Evolutionary conservation across 2,329 filamentous ascomycete genomes (phyloP), one percentile per base, ranked within the genome.

Genomic region (Alternaria sp.): DNA sequence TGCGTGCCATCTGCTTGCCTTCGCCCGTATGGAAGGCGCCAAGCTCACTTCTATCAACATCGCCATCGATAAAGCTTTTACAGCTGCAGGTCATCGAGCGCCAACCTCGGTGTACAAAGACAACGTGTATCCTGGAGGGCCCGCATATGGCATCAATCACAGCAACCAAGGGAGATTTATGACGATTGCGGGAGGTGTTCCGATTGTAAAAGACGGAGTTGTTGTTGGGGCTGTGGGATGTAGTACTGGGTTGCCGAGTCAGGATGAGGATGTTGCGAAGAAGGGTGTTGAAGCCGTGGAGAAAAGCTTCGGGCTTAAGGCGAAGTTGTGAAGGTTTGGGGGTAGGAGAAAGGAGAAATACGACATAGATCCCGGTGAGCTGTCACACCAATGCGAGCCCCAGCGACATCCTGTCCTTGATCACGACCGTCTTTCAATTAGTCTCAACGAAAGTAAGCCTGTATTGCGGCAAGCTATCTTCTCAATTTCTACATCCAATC

Each of bases 61-160:
- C 71, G 84, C 87, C 1, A 89, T 91, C 14, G 87, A 89, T 49
- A 85, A 87, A 63, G 85, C 85, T 16, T 87, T 86, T 69, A 87
- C 85, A 3, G 85, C 85, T 4, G 83, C 85, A 1, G 85, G 85
- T 16, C 85, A 87, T 72, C 77, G 81, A 20, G 75, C 80, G 5
- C 83, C 84, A 0, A 87, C 85, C 0, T 80, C 81, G 22, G 76
- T 79, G 3, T 87, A 87, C 72, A 84, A 84, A 57, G 84, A 85
- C 62, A 79, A 77, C 41, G 84, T 86, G 20, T 81, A 82, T 77
- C 84, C 85, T 5, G 85, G 85, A 7, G 84, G 85, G 0, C 73
- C 78, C 1, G 84, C 82, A 0, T 86, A 81, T 62, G 83, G 84
- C 16, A 83, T 84, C 39, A 81, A 83, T 44, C 82, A 84, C 49